Conservation (phyloP, 2,329 filamentous ascomycete genomes). For the Aspergillus fijiensis region DNA sequence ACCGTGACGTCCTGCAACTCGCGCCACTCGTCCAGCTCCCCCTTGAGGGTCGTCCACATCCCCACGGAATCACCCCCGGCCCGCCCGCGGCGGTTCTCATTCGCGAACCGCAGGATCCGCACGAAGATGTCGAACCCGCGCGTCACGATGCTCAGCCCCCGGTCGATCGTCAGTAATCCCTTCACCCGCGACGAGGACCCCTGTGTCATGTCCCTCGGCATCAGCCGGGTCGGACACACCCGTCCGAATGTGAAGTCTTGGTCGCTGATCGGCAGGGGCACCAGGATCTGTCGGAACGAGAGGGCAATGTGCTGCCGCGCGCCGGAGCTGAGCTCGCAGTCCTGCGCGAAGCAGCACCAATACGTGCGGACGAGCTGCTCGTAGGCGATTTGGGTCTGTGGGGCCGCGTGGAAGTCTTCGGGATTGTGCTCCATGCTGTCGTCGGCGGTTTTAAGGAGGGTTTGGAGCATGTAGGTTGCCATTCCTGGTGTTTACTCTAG, state of each 20-base stretch:
- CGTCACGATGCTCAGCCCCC: conserved; percentile 36
- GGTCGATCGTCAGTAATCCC: conserved; percentile 33
- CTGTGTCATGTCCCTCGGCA: conserved; percentile 31
- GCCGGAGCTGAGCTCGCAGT: conserved; percentile 39
- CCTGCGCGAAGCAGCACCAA: conserved; percentile 40
- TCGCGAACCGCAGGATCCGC: conserved; percentile 37
- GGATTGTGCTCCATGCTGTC: conserved; percentile 39
- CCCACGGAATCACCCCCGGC: conserved; percentile 9
- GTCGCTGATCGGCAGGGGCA: conserved; percentile 37
- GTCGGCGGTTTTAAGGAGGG: conserved; percentile 37
- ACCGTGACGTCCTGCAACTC: conserved; percentile 35
- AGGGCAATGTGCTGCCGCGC: conserved; percentile 39
- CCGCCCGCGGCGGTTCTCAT: conserved; percentile 34
- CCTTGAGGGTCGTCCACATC: conserved; percentile 32
- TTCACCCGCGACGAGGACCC: conserved; percentile 17
- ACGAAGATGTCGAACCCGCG: conserved; percentile 41
- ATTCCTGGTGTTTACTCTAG: conserved; percentile 22
- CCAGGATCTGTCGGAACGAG: conserved; percentile 38
- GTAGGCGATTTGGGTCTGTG: conserved; percentile 32
- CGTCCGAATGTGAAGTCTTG: conserved; percentile 36
- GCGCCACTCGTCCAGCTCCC: conserved; percentile 38
- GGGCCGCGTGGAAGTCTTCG: conserved; percentile 32
- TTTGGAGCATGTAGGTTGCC: conserved; percentile 42
- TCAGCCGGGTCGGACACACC: conserved; percentile 25
- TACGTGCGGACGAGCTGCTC: conserved; percentile 41